Evolutionary conservation across 257 asterid genomes (phyloP), one percentile per base, ranked within the genome.

Genomic region (Solanum pennellii): DNA sequence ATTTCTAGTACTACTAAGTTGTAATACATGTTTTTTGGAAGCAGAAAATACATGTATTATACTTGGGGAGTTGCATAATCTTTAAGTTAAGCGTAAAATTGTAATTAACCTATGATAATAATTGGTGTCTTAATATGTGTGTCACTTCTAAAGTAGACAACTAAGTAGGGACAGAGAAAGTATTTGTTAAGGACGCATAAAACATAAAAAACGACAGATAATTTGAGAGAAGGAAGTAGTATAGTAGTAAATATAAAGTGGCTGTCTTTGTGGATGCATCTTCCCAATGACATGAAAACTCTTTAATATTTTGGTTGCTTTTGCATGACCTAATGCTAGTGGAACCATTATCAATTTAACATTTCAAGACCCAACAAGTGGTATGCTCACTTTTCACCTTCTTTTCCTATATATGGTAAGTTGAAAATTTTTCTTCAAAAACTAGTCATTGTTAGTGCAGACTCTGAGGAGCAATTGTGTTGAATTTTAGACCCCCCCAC

Each of bases 271-370:
- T 45, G 15, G 12, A 56, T 88, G 69, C 88, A 83, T 89, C 88
- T 82, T 92, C 89, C 93, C 93, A 90, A 92, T 74, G 88, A 86
- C 89, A 77, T 82, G 68, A 88, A 76, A 86, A 59, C 59, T 71
- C 88, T 90, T 80, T 80, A 47, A 16, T 9, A 12, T 47, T 80
- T 79, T 47, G 39, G 85, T 80, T 47, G 68, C 75, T 83, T 77
- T 90, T 89, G 92, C 92, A 91, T 93, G 95, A 90, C 92, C 94
- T 91, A 91, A 91, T 90, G 86, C 91, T 87, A 86, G 65, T 83
- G 87, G 90, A 89, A 87, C 92, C 94, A 92, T 92, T 89, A 86
- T 91, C 94, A 90, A 89, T 86, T 83, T 89, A 71, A 93, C 93
- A 85, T 88, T 92, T 88, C 21, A 41, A 86, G 91, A 76, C 91